phyloP scores from a whole-genome alignment of 2,329 filamentous ascomycete species.

The Triangularia verruculosa region DNA sequence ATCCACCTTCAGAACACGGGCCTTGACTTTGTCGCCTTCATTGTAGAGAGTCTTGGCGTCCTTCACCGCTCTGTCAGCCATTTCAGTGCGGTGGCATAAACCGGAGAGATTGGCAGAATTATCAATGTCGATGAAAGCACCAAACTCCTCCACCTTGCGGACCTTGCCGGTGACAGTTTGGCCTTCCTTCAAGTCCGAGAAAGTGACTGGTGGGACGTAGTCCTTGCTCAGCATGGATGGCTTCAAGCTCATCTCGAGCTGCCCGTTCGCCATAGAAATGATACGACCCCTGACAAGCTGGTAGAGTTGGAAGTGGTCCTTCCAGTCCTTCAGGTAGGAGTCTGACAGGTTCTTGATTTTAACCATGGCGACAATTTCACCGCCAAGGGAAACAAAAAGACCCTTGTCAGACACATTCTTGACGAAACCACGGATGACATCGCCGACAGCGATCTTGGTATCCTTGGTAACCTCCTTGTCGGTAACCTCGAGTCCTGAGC shows the following conservation, averaged over 20 bases:
- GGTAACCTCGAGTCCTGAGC: conserved; percentile 74
- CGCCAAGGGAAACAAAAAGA: conserved; percentile 80
- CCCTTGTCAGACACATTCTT: conserved; percentile 88
- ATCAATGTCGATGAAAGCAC: conserved; percentile 89
- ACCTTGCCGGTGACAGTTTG: conserved; percentile 87
- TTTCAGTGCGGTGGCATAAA: conserved; percentile 86
- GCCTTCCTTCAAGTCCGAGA: conserved; percentile 73
- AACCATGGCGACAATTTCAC: conserved; percentile 76
- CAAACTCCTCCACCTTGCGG: conserved; percentile 90
- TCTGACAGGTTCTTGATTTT: conserved; percentile 88
- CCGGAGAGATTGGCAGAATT: conserved; percentile 86
- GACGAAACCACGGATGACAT: conserved; percentile 86
- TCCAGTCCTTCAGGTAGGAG: conserved; percentile 92
- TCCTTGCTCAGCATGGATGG: conserved; percentile 76
- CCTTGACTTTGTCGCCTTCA: conserved; percentile 91
- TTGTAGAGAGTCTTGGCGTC: conserved; percentile 88
- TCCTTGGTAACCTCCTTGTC: conserved; percentile 74
- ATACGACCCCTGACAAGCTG: conserved; percentile 89
- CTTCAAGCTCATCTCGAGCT: conserved; percentile 84
- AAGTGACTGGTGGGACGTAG: conserved; percentile 69
- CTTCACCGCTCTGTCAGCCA: conserved; percentile 78
- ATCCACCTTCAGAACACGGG: conserved; percentile 79
- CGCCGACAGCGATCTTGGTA: conserved; percentile 70
- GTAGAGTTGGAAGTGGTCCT: conserved; percentile 79
- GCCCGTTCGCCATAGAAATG: conserved; percentile 63